These are phyloP conservation scores for Nigrospora osmanthi DNA, from an alignment of 2,329 filamentous ascomycete species.

Conservation along the genomic window DNA sequence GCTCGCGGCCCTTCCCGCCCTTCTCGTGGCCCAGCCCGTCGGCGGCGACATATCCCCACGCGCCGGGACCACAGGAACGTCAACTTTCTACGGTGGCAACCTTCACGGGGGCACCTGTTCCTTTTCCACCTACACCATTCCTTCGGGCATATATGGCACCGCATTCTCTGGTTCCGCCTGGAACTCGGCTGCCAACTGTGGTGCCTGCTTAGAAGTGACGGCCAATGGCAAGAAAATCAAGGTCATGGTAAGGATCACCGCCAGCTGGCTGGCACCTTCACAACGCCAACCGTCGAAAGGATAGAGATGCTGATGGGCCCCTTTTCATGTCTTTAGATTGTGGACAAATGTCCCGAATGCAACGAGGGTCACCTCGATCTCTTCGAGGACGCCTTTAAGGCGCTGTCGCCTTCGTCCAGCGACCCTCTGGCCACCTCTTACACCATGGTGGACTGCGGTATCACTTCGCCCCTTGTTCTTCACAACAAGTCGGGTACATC, in stretches of 20 bases:
- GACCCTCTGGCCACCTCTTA: constrained; percentile 33
- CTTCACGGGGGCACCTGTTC: constrained; percentile 53
- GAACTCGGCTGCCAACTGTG: constrained; percentile 48
- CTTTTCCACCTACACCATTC: constrained; percentile 55
- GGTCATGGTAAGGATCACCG: constrained; percentile 45
- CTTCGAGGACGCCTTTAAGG: constrained; percentile 32
- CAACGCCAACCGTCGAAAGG: neutral
- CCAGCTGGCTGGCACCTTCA: neutral
- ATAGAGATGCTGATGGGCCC: too few relatives aligned
- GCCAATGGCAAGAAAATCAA: constrained; percentile 49
- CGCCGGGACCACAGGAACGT: constrained; percentile 25
- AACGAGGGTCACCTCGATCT: constrained; percentile 32
- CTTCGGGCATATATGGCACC: constrained; percentile 50
- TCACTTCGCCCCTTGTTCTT: constrained; percentile 30
- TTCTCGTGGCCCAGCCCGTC: too few relatives aligned
- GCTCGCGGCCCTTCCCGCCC: too few relatives aligned
- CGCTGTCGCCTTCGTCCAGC: constrained; percentile 24
- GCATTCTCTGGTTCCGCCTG: constrained; percentile 53
- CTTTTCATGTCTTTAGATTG: constrained; percentile 20
- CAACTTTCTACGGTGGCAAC: constrained; percentile 49
- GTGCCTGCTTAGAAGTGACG: constrained; percentile 52
- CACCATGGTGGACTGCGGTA: constrained; percentile 29
- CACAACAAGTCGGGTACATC: constrained; percentile 37
- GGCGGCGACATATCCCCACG: neutral
- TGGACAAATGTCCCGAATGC: constrained; percentile 38